phyloP scores from a whole-genome alignment of 768 basidiomycete species.

The Podaxis sp. region DNA sequence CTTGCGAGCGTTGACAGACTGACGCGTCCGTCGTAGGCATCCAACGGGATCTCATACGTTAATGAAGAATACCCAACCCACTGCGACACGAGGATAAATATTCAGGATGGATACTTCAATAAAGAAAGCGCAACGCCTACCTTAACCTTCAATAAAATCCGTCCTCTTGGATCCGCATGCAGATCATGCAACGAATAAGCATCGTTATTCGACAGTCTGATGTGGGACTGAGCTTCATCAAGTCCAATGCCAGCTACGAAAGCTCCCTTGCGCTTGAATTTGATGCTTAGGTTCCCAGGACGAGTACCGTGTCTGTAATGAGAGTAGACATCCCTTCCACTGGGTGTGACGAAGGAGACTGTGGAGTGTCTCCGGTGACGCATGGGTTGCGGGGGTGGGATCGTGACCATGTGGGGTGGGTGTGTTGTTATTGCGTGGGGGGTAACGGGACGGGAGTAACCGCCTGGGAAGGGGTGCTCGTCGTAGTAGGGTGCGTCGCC shows the following conservation, averaged over 20 bases:
- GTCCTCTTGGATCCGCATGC: conserved; percentile 57
- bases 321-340: conserved; percentile 7
- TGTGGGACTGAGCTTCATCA: conserved; percentile 65
- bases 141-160: conserved; percentile 61
- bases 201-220: conserved; percentile 59
- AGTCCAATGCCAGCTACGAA: conserved; percentile 65
- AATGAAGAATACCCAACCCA: conserved; percentile 71
- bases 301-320: conserved; percentile 35
- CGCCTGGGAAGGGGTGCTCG: conserved; percentile 38
- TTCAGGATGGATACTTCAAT: not conserved
- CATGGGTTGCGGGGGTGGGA: conserved; percentile 22
- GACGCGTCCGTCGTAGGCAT: conserved; percentile 62
- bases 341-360: conserved; percentile 39
- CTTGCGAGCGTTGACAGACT: conserved; percentile 67
- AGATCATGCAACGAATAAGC: conserved; percentile 63
- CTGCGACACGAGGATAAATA: conserved; percentile 29
- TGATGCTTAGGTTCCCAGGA: conserved; percentile 51
- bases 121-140: conserved; percentile 33
- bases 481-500: conserved; percentile 52
- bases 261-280: conserved; percentile 73
- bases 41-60: conserved; percentile 74
- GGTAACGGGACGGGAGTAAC: conserved; percentile 20
- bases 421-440: conserved; percentile 1
- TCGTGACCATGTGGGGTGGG: conserved; percentile 31
- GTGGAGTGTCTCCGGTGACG: conserved; percentile 49